These are phyloP conservation scores for Neonectria ditissima DNA, from an alignment of 2,329 filamentous ascomycete species.

Conservation along the genomic window DNA sequence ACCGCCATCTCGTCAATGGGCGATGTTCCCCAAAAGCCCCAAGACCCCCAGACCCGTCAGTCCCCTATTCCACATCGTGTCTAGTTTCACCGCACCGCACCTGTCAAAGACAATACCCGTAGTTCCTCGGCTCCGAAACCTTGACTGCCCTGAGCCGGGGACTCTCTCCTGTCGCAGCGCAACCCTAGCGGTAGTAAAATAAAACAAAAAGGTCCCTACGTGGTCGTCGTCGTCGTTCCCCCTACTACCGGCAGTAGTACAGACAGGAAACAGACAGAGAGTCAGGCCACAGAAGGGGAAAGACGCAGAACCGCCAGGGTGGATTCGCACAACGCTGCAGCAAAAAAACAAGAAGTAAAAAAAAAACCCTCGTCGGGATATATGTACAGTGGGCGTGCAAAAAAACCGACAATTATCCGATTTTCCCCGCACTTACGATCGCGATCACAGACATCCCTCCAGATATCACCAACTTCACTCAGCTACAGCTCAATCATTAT, in stretches of 20 bases:
- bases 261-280: constrained; percentile 32
- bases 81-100: constrained; percentile 36
- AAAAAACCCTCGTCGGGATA: neutral
- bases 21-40: constrained; percentile 11
- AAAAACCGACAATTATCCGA: no score
- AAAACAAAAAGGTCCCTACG: no score
- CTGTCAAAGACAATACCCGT: constrained; percentile 28
- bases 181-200: constrained; percentile 11
- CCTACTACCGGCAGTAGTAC: neutral
- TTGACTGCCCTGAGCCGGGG: neutral
- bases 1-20: constrained; percentile 32
- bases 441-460: no score
- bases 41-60: constrained; percentile 2
- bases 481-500: no score
- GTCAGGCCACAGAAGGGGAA: constrained; percentile 35
- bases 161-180: constrained; percentile 7
- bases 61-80: constrained; percentile 41
- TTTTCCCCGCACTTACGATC: no score
- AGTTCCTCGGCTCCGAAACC: constrained; percentile 23
- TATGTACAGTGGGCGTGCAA: no score
- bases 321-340: constrained; percentile 16
- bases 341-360: no score
- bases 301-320: constrained; percentile 25
- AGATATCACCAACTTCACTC: no score
- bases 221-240: neutral